A percentile compares a stretch with the other conserved stretches of the same genome.
Conservation (phyloP, 345 rosid genomes). For the Eucalyptus marginata region DNA sequence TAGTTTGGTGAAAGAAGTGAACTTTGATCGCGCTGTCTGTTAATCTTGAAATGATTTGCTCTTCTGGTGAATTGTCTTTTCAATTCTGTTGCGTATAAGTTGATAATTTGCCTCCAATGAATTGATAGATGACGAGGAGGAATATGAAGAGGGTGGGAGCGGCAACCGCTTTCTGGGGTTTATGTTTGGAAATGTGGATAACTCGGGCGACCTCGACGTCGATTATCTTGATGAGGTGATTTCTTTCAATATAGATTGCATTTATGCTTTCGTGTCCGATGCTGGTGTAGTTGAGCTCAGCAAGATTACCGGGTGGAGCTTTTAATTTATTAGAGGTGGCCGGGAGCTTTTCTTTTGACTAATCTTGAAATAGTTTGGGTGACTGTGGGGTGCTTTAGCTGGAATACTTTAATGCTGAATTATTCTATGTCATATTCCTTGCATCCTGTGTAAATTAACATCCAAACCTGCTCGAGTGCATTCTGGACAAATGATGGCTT, state of each 20-base stretch:
- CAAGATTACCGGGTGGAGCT: not conserved
- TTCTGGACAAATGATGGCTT: not conserved
- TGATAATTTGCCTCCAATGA: not conserved
- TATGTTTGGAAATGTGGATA: conserved; percentile 95
- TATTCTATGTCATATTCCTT: not conserved
- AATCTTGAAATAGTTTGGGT: not conserved
- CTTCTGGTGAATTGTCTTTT: not conserved
- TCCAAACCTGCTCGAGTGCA: not conserved
- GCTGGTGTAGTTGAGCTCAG: not conserved
- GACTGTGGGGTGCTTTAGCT: not conserved
- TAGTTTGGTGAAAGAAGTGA: not conserved
- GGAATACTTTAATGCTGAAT: not conserved
- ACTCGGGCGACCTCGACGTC: conserved; percentile 89
- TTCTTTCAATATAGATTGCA: not conserved
- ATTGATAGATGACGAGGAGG: conserved; percentile 63
- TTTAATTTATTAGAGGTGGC: not conserved
- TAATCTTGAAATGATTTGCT: not conserved
- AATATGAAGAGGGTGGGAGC: conserved; percentile 58
- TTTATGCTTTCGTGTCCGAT: not conserved
- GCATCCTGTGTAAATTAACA: not conserved
- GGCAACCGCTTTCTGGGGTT: conserved; percentile 79
- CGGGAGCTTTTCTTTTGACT: not conserved
- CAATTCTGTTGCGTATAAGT: not conserved
- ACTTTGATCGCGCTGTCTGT: not conserved
- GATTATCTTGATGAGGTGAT: conserved; percentile 98